Conservation (phyloP, 2,329 filamentous ascomycete genomes). For the Aquanectria penicillioides region DNA sequence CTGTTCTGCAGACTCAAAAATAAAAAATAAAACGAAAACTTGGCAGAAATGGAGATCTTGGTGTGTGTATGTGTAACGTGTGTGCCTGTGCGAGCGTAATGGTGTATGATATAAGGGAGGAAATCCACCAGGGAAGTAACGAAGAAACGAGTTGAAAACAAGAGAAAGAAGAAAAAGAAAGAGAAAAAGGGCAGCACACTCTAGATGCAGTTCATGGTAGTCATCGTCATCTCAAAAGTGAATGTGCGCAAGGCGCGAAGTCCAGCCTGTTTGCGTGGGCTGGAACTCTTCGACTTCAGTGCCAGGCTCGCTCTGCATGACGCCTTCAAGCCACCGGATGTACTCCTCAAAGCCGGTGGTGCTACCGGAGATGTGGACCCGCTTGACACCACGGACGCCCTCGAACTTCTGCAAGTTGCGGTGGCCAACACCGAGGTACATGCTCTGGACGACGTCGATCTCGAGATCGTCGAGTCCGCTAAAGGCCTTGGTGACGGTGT, state of each 20-base stretch:
- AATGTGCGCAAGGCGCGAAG: conserved; percentile 34
- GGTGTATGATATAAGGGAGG: no score
- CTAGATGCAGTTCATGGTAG: no score
- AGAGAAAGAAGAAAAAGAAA: background rate
- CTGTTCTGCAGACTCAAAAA: background rate
- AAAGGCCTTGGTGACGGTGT: conserved; percentile 47
- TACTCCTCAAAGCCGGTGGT: conserved; percentile 55
- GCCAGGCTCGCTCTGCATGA: conserved; percentile 47
- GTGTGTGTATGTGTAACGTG: no score
- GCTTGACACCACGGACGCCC: conserved; percentile 52
- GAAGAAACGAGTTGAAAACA: background rate
- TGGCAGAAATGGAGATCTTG: background rate
- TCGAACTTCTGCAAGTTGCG: conserved; percentile 54
- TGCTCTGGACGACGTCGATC: conserved; percentile 51
- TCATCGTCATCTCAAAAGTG: conserved; percentile 32
- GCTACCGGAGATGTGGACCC: conserved; percentile 50
- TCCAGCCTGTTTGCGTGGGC: conserved; percentile 35
- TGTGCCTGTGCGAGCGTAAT: no score
- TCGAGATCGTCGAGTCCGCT: conserved; percentile 51
- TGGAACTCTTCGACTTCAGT: conserved; percentile 33
- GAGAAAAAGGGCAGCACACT: background rate
- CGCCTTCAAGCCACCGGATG: conserved; percentile 50
- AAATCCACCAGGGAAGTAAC: background rate
- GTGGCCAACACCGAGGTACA: conserved; percentile 51
- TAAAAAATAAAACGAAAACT: background rate